These are phyloP conservation scores for Zygosaccharomyces pseudorouxii DNA, from an alignment of 805 yeast genomes.

Conservation along the genomic window DNA sequence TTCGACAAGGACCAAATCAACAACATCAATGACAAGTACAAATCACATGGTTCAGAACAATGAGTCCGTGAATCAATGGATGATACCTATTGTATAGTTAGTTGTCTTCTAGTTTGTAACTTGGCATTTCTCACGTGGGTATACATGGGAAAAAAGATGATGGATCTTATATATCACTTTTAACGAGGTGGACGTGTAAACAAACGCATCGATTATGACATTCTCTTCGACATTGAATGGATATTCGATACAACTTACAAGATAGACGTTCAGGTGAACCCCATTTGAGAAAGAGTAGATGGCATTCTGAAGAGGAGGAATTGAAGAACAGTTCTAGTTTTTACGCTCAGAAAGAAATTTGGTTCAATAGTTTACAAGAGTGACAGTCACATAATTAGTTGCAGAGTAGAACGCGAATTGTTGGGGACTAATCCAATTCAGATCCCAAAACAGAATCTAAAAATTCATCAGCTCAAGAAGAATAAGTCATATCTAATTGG, in stretches of 20 bases:
- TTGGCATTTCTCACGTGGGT: background rate
- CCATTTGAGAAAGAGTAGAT: background rate
- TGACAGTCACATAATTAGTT: background rate
- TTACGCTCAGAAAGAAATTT: background rate
- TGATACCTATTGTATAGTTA: background rate
- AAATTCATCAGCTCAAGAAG: background rate
- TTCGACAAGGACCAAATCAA: slow-evolving; percentile 60
- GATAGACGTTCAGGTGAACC: background rate
- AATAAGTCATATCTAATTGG: background rate
- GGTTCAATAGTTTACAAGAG: background rate
- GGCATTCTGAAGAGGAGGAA: slow-evolving; percentile 1
- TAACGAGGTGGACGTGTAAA: slow-evolving; percentile 2
- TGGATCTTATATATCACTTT: background rate
- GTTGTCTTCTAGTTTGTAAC: background rate
- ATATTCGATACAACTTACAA: background rate
- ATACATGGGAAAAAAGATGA: background rate
- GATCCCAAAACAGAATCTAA: background rate
- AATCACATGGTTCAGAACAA: slow-evolving; percentile 20
- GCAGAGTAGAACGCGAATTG: slow-evolving; percentile 1
- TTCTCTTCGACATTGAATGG: slow-evolving; percentile 1
- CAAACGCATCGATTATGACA: slow-evolving; percentile 5
- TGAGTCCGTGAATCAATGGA: background rate
- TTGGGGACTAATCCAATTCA: slow-evolving; percentile 1
- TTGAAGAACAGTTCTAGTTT: background rate
- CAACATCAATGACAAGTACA: slow-evolving; percentile 65